phyloP scores from a whole-genome alignment of 2,329 filamentous ascomycete genomes.

The Corynespora cassiicola region DNA sequence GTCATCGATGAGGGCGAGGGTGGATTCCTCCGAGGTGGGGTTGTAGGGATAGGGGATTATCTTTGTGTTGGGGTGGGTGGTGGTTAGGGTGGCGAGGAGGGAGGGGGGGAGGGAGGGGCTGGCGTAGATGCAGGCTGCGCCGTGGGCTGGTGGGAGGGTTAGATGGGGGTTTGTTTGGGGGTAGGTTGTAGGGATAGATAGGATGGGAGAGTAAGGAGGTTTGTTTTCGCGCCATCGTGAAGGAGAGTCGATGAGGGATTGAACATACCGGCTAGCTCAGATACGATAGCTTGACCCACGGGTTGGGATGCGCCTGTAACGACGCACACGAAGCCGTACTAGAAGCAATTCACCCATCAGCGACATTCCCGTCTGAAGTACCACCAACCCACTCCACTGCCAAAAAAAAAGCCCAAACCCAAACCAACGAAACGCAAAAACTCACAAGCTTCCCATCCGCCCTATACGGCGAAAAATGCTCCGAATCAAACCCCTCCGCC shows the following conservation, averaged over 20 bases:
- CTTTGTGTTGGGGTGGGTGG: slow-evolving; percentile 60
- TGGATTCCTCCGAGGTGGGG: slow-evolving; percentile 65
- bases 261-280: slow-evolving; percentile 62
- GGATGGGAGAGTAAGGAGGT: background rate
- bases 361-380: background rate
- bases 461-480: slow-evolving; percentile 65
- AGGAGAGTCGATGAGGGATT: background rate
- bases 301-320: slow-evolving; percentile 68
- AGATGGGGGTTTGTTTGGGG: slow-evolving; percentile 3
- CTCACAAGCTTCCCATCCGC: slow-evolving; percentile 63
- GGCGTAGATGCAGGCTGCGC: slow-evolving; percentile 69
- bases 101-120: slow-evolving; percentile 55
- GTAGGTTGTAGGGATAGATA: background rate
- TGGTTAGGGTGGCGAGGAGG: slow-evolving; percentile 52
- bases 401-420: too few relatives aligned
- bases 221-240: background rate
- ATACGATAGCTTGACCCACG: slow-evolving; percentile 65
- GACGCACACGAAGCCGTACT: slow-evolving; percentile 71
- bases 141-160: slow-evolving; percentile 58
- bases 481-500: slow-evolving; percentile 38
- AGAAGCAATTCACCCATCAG: too few relatives aligned
- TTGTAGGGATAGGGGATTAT: slow-evolving; percentile 68
- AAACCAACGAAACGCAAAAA: too few relatives aligned
- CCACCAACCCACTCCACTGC: too few relatives aligned
- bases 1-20: slow-evolving; percentile 67